phyloP scores from a whole-genome alignment of 441 rosid species.

The Euphorbia corollata region DNA sequence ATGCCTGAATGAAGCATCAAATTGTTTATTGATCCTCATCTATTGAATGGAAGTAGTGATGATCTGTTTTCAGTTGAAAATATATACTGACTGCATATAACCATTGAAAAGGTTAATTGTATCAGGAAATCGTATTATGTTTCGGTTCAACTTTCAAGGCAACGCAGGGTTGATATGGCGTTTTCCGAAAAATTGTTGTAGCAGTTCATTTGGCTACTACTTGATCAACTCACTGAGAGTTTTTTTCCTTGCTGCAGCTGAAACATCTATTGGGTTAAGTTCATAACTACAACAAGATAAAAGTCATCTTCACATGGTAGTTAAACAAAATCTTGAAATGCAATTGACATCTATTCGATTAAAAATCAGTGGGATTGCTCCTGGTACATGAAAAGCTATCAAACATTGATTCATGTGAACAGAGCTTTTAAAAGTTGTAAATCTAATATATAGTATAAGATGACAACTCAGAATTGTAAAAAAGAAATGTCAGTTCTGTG shows the following conservation, averaged over 20 bases:
- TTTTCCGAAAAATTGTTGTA: too few relatives aligned
- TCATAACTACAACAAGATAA: not conserved
- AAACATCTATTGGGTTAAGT: not conserved
- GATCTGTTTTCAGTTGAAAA: not conserved
- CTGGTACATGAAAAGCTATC: slow-evolving; percentile 13
- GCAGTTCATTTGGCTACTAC: too few relatives aligned
- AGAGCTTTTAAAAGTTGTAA: not conserved
- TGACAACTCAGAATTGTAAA: not conserved
- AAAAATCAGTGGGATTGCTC: slow-evolving; percentile 9
- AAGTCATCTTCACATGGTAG: not conserved
- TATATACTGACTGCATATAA: not conserved
- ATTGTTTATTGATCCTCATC: not conserved
- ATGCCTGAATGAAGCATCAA: not conserved
- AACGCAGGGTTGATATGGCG: too few relatives aligned
- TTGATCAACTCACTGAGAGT: not conserved
- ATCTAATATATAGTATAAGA: not conserved
- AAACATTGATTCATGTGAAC: not conserved
- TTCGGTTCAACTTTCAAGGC: too few relatives aligned
- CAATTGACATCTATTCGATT: not conserved
- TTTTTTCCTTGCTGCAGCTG: not conserved
- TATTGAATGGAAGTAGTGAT: not conserved
- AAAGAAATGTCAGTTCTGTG: not conserved
- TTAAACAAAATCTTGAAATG: not conserved
- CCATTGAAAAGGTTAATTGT: too few relatives aligned
- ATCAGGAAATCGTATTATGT: too few relatives aligned